These are phyloP conservation scores for Candida morakotiae DNA, from an alignment of 805 yeast species.

Conservation along the genomic window DNA sequence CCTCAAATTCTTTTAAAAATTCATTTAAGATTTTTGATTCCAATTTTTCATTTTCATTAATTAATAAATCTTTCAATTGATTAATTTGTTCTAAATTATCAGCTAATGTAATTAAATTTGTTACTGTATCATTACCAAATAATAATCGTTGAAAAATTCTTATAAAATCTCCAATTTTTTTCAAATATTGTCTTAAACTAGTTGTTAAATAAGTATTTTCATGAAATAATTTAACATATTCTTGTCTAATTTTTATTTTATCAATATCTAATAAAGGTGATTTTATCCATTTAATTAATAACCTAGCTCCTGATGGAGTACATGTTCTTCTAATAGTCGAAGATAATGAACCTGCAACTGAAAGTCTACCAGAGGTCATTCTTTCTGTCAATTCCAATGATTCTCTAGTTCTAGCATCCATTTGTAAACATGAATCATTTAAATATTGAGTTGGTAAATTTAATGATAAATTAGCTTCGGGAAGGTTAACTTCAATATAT, in stretches of 20 bases:
- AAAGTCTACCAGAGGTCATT: conserved; percentile 38
- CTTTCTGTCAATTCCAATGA: conserved; percentile 72
- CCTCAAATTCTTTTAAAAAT: conserved; percentile 23
- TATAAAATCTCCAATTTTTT: conserved; percentile 51
- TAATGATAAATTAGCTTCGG: conserved; percentile 58
- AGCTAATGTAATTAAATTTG: conserved; percentile 27
- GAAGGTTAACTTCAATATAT: conserved; percentile 72
- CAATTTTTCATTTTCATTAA: conserved; percentile 12
- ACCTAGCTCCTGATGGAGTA: conserved; percentile 77
- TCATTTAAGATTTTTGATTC: conserved; percentile 18
- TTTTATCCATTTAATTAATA: conserved; percentile 77
- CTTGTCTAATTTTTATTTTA: conserved; percentile 51
- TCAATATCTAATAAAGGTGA: conserved; percentile 65
- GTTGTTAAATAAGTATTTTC: conserved; percentile 17
- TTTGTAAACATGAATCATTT: conserved; percentile 56
- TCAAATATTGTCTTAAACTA: conserved; percentile 31
- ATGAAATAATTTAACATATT: conserved; percentile 29
- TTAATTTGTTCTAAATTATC: conserved; percentile 25
- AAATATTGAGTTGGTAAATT: conserved; percentile 62
- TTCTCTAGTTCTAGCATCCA: conserved; percentile 75
- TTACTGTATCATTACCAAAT: conserved; percentile 29
- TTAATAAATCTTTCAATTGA: conserved; percentile 16
- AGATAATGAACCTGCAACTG: conserved; percentile 65
- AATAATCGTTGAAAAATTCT: conserved; percentile 54
- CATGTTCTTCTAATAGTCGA: conserved; percentile 69